Conservation (phyloP, 2,329 filamentous ascomycete species). For the Beauveria varroae region DNA sequence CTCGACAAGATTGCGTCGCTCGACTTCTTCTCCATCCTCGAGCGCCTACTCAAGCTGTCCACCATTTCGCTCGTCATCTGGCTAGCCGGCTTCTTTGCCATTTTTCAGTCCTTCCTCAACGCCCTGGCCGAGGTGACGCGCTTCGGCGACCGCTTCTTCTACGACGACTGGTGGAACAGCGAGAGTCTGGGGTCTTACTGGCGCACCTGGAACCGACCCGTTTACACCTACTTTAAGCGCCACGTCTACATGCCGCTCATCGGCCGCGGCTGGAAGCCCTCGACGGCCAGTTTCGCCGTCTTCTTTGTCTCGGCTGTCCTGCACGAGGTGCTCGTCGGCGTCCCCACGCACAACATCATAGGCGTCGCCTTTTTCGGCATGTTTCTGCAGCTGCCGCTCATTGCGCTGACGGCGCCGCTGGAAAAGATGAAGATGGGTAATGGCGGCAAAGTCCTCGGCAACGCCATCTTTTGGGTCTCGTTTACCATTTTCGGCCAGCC, state of each 20-base stretch:
- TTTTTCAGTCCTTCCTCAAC: conserved; percentile 91
- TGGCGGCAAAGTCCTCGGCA: conserved; percentile 73
- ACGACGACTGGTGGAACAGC: conserved; percentile 97
- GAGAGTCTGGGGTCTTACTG: conserved; percentile 81
- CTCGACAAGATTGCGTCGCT: conserved; percentile 78
- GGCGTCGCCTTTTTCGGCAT: conserved; percentile 91
- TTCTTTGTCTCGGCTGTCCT: conserved; percentile 84
- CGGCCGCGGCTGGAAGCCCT: conserved; percentile 69
- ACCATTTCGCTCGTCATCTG: conserved; percentile 95
- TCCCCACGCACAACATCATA: conserved; percentile 90
- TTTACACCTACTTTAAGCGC: conserved; percentile 92
- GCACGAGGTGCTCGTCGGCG: conserved; percentile 86
- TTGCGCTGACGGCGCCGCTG: conserved; percentile 69
- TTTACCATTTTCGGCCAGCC: conserved; percentile 96
- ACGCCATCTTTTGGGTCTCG: conserved; percentile 92
- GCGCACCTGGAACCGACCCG: conserved; percentile 96
- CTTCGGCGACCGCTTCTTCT: conserved; percentile 92
- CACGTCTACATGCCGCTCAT: conserved; percentile 88
- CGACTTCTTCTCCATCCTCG: conserved; percentile 72
- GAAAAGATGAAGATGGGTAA: conserved; percentile 66
- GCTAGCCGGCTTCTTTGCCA: conserved; percentile 93
- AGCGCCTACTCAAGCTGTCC: conserved; percentile 87
- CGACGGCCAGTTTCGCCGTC: conserved; percentile 67
- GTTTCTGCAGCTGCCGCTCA: conserved; percentile 86
- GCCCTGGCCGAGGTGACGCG: conserved; percentile 81